phyloP scores from a whole-genome alignment of 2,329 filamentous ascomycete species.

The Penicillium concentricum region DNA sequence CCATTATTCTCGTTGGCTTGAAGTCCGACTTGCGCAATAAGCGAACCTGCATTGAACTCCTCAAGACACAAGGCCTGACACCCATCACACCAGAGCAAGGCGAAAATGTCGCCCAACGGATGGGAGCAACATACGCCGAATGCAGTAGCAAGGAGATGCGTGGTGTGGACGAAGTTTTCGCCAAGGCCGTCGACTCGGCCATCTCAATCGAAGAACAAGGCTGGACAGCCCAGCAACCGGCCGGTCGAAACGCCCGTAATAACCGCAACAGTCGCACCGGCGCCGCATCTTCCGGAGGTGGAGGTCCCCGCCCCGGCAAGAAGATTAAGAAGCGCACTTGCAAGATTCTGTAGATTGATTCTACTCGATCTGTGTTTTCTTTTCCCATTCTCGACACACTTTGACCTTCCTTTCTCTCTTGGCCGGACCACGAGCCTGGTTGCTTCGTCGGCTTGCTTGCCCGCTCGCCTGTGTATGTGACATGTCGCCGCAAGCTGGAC shows the following conservation, averaged over 20 bases:
- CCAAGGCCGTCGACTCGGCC: slow-evolving; percentile 83
- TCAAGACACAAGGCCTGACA: slow-evolving; percentile 95
- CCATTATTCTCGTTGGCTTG: slow-evolving; percentile 89
- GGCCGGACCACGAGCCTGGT: slow-evolving; percentile 35
- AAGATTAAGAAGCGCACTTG: slow-evolving; percentile 86
- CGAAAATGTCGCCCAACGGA: slow-evolving; percentile 81
- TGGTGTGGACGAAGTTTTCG: slow-evolving; percentile 95
- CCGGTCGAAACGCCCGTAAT: slow-evolving; percentile 3
- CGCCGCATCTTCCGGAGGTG: slow-evolving; percentile 35
- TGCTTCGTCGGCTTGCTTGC: slow-evolving; percentile 33
- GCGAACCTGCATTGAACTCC: slow-evolving; percentile 95
- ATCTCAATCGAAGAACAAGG: slow-evolving; percentile 74
- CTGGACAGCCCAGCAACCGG: slow-evolving; percentile 33
- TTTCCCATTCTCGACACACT: slow-evolving; percentile 12
- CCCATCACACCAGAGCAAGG: slow-evolving; percentile 92
- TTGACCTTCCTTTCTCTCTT: slow-evolving; percentile 15
- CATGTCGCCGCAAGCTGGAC: slow-evolving; percentile 23
- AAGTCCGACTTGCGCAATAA: slow-evolving; percentile 97
- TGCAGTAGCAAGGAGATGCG: slow-evolving; percentile 95
- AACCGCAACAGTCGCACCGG: slow-evolving; percentile 17
- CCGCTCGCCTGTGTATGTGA: slow-evolving; percentile 22
- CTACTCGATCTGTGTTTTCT: slow-evolving; percentile 7
- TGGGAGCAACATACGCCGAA: slow-evolving; percentile 95
- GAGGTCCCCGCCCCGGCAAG: slow-evolving; percentile 43
- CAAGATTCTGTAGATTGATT: slow-evolving; percentile 64